Percentiles rank a stretch among this genome's conserved stretches.
Evolutionary conservation across 1,284 basidiomycete genomes (phyloP).

Genomic region (Puccinia triticina): DNA sequence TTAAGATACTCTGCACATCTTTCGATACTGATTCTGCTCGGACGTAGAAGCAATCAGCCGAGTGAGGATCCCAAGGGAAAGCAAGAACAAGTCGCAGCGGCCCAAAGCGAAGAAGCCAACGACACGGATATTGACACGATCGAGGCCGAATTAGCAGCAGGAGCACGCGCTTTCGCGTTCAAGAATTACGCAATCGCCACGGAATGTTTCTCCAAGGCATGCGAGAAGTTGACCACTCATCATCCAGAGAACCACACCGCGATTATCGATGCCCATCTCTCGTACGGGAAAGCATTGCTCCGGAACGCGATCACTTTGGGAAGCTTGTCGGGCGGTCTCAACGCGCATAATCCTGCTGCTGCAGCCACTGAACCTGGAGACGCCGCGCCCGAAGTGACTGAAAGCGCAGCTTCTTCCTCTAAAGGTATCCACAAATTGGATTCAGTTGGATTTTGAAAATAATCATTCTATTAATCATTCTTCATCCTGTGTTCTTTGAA

Average conservation of each 20-base stretch:
- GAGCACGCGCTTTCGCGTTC: slow-evolving; percentile 28
- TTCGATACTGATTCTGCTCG: neutral
- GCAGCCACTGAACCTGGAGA: slow-evolving; percentile 37
- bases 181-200: slow-evolving; percentile 31
- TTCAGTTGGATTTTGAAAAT: neutral
- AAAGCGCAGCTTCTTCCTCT: neutral
- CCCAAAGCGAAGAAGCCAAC: neutral
- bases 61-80: neutral
- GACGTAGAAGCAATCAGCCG: neutral
- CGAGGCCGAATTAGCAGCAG: slow-evolving; percentile 19
- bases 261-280: slow-evolving; percentile 56
- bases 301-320: slow-evolving; percentile 56
- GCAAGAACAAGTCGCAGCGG: neutral
- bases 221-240: slow-evolving; percentile 8
- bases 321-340: slow-evolving; percentile 54
- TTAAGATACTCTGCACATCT: neutral
- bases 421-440: neutral
- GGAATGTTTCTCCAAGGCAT: slow-evolving; percentile 39
- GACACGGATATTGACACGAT: slow-evolving; percentile 21
- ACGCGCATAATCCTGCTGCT: slow-evolving; percentile 8
- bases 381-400: neutral
- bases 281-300: slow-evolving; percentile 58
- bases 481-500: neutral
- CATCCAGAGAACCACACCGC: slow-evolving; percentile 56
- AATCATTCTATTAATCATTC: slow-evolving; percentile 7